Evolutionary conservation across 176 grass and related monocot species (phyloP), one percentile per base, ranked within the genome.

Genomic region (Thinopyrum elongatum): DNA sequence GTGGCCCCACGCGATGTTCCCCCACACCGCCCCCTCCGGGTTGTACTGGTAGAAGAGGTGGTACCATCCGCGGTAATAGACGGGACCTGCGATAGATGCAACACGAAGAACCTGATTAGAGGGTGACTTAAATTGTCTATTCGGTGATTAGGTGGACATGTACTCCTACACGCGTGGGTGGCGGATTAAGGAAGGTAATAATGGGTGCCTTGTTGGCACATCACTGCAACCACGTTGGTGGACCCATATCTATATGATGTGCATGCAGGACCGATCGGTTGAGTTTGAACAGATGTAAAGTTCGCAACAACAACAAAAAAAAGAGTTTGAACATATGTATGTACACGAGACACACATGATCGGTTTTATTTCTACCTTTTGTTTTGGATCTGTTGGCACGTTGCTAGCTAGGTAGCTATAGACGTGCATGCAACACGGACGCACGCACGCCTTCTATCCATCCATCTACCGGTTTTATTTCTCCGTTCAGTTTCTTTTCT

Each of bases 1-100:
- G 75, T 97, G 95, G 1, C 95, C 95, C 95, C 95, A 97, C n/a
- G 95, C 81, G 73, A 97, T 83, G 81, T 94, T 91, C 19, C 95
- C 95, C 95, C 95, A 97, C 13, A 97, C 60, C 0, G 92, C 90
- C 4, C 86, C 88, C 65, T 91, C 88, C 0, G 95, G 95, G 75
- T 97, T 97, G 85, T 97, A 97, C 41, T 97, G 95, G 90, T 97
- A 97, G 75, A 97, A 97, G 3, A 97, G 82, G 14, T 97, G 95
- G 74, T 97, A 97, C 95, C 92, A 97, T 0, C 95, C 95, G 63
- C 89, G 90, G 88, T 97, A 91, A 22, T 87, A 97, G 3, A 93
- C 74, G 0, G 95, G 95, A 0, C 92, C 95, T 97, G 90, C 10
- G 7, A 0, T 53, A 3, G 14, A 1, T 55, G 7, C 7, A 58